phyloP scores from a whole-genome alignment of 345 rosid species.

The Melastoma malabathricum region DNA sequence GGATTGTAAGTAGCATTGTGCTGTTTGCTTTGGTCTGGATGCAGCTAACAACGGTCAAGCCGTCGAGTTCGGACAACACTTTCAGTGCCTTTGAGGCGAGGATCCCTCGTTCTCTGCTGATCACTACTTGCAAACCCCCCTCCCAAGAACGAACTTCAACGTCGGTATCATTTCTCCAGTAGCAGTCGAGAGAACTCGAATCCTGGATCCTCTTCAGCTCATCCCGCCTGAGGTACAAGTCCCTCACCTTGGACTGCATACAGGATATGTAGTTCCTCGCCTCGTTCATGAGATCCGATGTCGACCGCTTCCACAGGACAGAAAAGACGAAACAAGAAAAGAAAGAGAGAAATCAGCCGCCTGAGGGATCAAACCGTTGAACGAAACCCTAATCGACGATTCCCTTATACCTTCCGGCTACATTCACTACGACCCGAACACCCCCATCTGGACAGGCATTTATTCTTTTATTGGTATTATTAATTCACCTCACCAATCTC shows the following conservation, averaged over 20 bases:
- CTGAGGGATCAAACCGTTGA: no score
- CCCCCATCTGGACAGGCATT: no score
- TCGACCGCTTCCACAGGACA: conserved; percentile 68
- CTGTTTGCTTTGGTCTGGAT: conserved; percentile 35
- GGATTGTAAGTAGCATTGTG: conserved; percentile 31
- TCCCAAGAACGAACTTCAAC: conserved; percentile 16
- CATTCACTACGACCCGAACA: no score
- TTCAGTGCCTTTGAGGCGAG: conserved; percentile 37
- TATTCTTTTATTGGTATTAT: no score
- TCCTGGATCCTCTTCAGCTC: conserved; percentile 21
- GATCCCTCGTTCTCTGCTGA: conserved; percentile 19
- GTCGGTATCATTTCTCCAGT: conserved; percentile 1
- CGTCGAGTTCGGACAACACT: conserved; percentile 30
- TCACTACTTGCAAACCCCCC: conserved; percentile 41
- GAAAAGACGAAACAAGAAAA: not conserved
- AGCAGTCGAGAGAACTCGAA: conserved; percentile 4
- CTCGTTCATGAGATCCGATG: conserved; percentile 64
- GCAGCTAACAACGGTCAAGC: conserved; percentile 28
- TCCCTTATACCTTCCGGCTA: not conserved
- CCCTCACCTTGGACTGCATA: conserved; percentile 28
- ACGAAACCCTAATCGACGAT: not conserved
- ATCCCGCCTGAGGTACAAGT: conserved; percentile 28
- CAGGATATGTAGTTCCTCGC: conserved; percentile 52
- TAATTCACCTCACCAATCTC: no score
- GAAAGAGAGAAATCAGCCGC: not conserved